Evolutionary conservation across 2,329 filamentous ascomycete species (phyloP), one percentile per base, ranked within the genome.

Genomic region (Fonsecaea pugnacius): DNA sequence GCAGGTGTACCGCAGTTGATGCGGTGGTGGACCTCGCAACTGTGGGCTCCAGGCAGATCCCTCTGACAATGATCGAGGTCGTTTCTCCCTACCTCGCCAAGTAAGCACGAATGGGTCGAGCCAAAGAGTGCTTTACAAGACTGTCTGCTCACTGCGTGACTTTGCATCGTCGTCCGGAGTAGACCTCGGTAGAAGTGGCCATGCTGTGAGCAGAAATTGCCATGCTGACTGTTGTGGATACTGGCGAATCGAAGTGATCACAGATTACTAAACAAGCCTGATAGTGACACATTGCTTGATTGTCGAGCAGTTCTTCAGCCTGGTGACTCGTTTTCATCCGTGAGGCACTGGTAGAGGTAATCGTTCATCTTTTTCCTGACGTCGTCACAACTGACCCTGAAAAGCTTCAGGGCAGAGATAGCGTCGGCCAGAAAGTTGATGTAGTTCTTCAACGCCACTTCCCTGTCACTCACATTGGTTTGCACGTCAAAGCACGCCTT

Each of bases 401-500:
- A 53, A 9, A 53, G 51, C 24, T 53, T 53, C 16, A 53, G 27
- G 7, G 51, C 51, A 18, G 30, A 36, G 51, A 53, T 12, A 14
- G 51, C 51, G 5, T 53, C 51, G 30, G 33, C 33, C n/a, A 53
- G 51, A 27, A 53, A 33, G 33, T 53, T 30, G 27, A 36, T 36
- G 27, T 53, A 36, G 9, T 53, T n/a, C 9, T 32, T 18, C 33
- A 36, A n/a, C 33, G 8, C 10, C 51, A 32, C 24, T 10, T 32
- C 12, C 30, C 30, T 36, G 8, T 53, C 51, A 18, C 16, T 33
- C 51, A 12, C 18, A 18, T 35, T 53, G 30, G 16, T 27, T 14
- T 53, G 33, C 9, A 53, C 51, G 27, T 53, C 51, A 36, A 53
- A 53, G 30, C 51, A 32, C 16, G 51, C 51, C 33, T 53, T 53